Conservation (phyloP, 805 yeast species). For the Sungouiozyma intestinalis region DNA sequence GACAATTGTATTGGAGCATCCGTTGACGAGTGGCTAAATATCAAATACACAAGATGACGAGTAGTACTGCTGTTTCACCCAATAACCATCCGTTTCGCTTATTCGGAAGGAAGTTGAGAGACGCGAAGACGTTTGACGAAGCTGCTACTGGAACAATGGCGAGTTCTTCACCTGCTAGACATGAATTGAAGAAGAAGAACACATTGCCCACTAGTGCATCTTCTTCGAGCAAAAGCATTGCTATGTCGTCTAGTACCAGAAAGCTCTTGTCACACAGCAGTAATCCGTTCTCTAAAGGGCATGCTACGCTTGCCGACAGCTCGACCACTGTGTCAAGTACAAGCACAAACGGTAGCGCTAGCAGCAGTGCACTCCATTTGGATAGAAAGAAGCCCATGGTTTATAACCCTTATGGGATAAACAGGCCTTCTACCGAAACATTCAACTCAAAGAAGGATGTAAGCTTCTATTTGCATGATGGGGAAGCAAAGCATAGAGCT, state of each 20-base stretch:
- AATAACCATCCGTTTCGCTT: conserved; percentile 5
- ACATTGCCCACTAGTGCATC: conserved; percentile 1
- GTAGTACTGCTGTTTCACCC: not conserved
- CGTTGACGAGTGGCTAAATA: not conserved
- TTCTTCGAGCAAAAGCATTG: not conserved
- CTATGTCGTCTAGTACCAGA: not conserved
- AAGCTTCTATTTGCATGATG: conserved; percentile 27
- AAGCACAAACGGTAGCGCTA: not conserved
- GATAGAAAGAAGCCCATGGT: conserved; percentile 33
- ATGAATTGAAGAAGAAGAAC: conserved; percentile 4
- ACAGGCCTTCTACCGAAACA: conserved; percentile 2
- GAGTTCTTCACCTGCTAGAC: not conserved
- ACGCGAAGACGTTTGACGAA: conserved; percentile 6
- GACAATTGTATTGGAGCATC: no score
- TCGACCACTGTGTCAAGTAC: not conserved
- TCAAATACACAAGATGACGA: not conserved
- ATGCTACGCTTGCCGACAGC: not conserved
- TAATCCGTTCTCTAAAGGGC: not conserved
- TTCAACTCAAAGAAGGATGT: conserved; percentile 10
- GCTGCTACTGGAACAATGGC: conserved; percentile 1
- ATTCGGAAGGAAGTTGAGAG: conserved; percentile 10
- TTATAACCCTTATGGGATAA: conserved; percentile 55
- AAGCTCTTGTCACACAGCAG: not conserved
- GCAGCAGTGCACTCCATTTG: not conserved
- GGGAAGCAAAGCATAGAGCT: conserved; percentile 32